Base-by-base conservation (phyloP, 2,329 filamentous ascomycete genomes). In the Amauroascus niger region DNA sequence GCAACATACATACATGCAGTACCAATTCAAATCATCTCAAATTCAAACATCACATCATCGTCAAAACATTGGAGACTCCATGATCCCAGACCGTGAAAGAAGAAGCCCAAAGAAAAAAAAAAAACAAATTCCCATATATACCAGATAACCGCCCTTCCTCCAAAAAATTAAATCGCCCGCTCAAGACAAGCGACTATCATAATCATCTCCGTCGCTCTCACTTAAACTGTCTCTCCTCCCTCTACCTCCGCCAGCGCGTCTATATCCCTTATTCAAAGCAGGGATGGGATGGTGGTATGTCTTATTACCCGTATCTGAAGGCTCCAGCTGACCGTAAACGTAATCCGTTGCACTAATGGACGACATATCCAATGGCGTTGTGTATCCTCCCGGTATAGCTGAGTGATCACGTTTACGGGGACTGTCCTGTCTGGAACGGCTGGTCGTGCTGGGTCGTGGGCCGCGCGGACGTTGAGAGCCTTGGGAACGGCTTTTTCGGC, bases 231-330 rank as follows among this genome's bases (percentile, higher is more conserved):
- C 77, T 56, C 76, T 70, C 16, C 69, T 67, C 35, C 74, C 68
- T 14, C 67, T 68, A n/a, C 63, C 62, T 16, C 63, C 62, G 11
- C 62, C 63, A 33, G 69, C 67, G 26, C 69, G 68, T 9, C 69
- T 65, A 52, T 72, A 72, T 8, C 69, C 70, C 58, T 70, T 69
- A 55, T 71, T 77, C 60, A 81, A 59, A 0, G 76, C 77, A 0
- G 79, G 78, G 47, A 82, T 77, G 7, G 78, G 73, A 65, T 79
- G 78, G 24, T 76, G 74, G 60, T 82, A 82, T 46, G 70, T 72
- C 64, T 77, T 79, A 11, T 76, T 79, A 4, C 69, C 69, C 2
- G 71, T 65, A 22, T 74, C 69, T 0, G 69, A 59, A 6, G 57
- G 65, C 13, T 67, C 70, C 1, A 71, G 66, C 18, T 70, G 69